Conservation (phyloP, 2,329 filamentous ascomycete genomes). For the Pseudodiploospora longispora region DNA sequence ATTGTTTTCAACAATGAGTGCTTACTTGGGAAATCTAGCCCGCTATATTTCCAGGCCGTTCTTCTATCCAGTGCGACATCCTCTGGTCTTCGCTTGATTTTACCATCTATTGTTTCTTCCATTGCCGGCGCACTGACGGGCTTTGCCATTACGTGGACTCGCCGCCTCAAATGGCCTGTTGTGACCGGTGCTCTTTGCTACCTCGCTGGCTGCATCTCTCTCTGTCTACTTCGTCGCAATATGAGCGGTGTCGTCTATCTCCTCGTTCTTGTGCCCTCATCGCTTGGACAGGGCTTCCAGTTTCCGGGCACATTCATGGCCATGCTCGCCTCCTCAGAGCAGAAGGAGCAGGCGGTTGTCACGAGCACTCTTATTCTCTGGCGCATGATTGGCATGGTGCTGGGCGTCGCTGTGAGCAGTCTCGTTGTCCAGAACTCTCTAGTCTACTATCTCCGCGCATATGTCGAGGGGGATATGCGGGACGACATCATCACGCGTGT, state of each 20-base stretch:
- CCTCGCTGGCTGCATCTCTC: conserved; percentile 41
- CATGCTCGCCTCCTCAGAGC: conserved; percentile 50
- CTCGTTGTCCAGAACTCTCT: conserved; percentile 67
- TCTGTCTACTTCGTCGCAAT: conserved; percentile 41
- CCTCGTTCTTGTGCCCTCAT: conserved; percentile 46
- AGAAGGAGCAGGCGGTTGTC: conserved; percentile 58
- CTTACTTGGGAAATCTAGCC: conserved; percentile 29
- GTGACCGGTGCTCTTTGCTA: conserved; percentile 40
- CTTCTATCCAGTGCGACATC: conserved; percentile 60
- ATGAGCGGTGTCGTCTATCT: conserved; percentile 47
- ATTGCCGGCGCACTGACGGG: conserved; percentile 49
- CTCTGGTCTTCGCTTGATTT: conserved; percentile 64
- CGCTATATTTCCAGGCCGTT: conserved; percentile 70
- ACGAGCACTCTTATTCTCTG: conserved; percentile 65
- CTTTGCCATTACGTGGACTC: conserved; percentile 52
- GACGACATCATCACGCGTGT: conserved; percentile 44
- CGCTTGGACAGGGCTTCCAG: conserved; percentile 54
- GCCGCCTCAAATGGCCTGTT: conserved; percentile 52
- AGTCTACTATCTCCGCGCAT: conserved; percentile 46
- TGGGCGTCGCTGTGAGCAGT: conserved; percentile 65
- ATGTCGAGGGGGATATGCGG: conserved; percentile 53
- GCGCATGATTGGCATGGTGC: conserved; percentile 61
- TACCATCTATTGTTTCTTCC: conserved; percentile 52
- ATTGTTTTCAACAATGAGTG: not conserved
- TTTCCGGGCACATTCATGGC: conserved; percentile 58